phyloP scores from a whole-genome alignment of 2,329 filamentous ascomycete species.

The Penicillium aurantiogriseum region DNA sequence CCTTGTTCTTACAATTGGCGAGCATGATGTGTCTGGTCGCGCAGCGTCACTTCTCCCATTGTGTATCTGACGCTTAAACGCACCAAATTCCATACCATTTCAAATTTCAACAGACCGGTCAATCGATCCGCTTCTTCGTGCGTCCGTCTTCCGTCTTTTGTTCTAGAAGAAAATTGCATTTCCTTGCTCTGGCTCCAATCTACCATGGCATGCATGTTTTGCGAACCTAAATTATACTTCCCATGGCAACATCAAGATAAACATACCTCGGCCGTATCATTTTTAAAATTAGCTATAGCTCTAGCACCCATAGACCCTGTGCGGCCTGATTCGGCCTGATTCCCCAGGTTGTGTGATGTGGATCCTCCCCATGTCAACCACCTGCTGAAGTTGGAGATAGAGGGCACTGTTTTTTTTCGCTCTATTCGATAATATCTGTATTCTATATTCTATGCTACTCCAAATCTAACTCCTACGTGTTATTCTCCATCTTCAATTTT shows the following conservation, averaged over 20 bases:
- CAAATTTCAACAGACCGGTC: slow-evolving; percentile 22
- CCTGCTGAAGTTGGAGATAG: not conserved
- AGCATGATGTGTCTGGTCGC: slow-evolving; percentile 31
- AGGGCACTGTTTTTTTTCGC: not conserved
- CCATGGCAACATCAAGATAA: not conserved
- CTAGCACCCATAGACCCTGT: not conserved
- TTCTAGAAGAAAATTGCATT: slow-evolving; percentile 25
- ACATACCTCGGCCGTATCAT: not conserved
- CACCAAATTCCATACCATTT: slow-evolving; percentile 38
- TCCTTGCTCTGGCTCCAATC: slow-evolving; percentile 24
- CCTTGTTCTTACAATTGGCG: slow-evolving; percentile 22
- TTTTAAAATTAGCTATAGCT: not conserved
- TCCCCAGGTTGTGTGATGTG: slow-evolving; percentile 6
- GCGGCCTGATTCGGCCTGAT: not conserved
- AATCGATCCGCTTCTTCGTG: slow-evolving; percentile 18
- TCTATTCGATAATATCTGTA: no score
- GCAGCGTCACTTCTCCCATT: slow-evolving; percentile 31
- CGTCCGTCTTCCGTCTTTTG: slow-evolving; percentile 11
- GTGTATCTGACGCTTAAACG: slow-evolving; percentile 39
- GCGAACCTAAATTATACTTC: not conserved
- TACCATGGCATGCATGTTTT: slow-evolving; percentile 20
- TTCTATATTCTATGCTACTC: not conserved
- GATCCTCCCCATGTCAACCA: not conserved
- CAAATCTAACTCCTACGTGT: no score
- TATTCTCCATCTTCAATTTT: not conserved